A percentile compares a stretch with the other conserved stretches of the same genome.
Conservation (phyloP, 1,139 yeast genomes). For the Hansenula sp. region DNA sequence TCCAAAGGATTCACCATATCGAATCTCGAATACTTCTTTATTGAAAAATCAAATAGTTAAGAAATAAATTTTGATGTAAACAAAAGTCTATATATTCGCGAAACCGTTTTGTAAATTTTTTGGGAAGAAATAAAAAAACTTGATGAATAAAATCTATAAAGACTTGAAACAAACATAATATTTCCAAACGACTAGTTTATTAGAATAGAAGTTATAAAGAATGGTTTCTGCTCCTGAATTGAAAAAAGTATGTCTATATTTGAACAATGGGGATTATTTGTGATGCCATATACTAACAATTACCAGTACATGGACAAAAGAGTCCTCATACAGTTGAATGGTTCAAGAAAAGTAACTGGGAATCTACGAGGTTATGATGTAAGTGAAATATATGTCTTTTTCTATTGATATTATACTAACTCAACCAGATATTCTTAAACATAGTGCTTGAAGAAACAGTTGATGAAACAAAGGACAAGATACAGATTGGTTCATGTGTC, state of each 20-base stretch:
- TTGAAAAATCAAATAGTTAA: not conserved
- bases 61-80: not conserved
- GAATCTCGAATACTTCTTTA: no score
- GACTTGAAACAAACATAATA: no score
- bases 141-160: no score
- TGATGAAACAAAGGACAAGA: conserved; percentile 54
- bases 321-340: conserved; percentile 66
- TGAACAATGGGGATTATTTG: no score
- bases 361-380: conserved; percentile 75
- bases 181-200: not conserved
- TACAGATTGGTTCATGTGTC: conserved; percentile 49
- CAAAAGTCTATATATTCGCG: not conserved
- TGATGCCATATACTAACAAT: conserved; percentile 12
- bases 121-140: no score
- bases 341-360: conserved; percentile 69
- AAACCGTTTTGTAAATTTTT: not conserved
- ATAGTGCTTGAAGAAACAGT: conserved; percentile 71
- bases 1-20: conserved; percentile 1
- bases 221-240: conserved; percentile 69
- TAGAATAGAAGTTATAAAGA: not conserved
- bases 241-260: conserved; percentile 40
- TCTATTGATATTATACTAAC: conserved; percentile 7
- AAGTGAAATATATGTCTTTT: conserved; percentile 21
- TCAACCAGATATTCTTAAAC: conserved; percentile 52
- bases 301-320: conserved; percentile 70